A percentile compares a stretch with the other conserved stretches of the same genome.
Conservation (phyloP, 2,329 filamentous ascomycete genomes). For the Trichoderma sp. region DNA sequence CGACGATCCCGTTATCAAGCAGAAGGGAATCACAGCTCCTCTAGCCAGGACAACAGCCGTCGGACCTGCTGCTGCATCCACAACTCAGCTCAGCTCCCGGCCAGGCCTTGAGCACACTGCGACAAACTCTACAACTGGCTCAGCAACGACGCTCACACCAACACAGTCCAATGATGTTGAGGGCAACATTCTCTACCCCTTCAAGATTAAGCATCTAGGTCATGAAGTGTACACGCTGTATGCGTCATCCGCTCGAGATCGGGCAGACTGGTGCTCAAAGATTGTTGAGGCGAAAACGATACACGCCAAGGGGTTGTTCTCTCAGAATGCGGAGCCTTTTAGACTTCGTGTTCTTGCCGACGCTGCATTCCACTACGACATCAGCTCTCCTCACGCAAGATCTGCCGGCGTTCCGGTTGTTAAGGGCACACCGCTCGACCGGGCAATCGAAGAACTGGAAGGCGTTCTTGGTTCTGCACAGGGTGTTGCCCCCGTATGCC, state of each 20-base stretch:
- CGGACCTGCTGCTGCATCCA: slow-evolving; percentile 59
- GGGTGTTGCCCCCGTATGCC: slow-evolving; percentile 75
- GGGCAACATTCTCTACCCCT: slow-evolving; percentile 86
- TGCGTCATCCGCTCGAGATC: slow-evolving; percentile 71
- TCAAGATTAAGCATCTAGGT: slow-evolving; percentile 93
- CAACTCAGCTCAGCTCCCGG: slow-evolving; percentile 58
- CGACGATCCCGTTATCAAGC: slow-evolving; percentile 86
- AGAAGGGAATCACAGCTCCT: slow-evolving; percentile 70
- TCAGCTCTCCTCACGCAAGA: slow-evolving; percentile 58
- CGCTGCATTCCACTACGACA: slow-evolving; percentile 82
- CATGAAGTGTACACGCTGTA: slow-evolving; percentile 92
- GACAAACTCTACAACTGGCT: slow-evolving; percentile 66
- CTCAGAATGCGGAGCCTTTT: slow-evolving; percentile 96
- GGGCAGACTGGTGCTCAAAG: slow-evolving; percentile 88
- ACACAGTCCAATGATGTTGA: slow-evolving; percentile 66
- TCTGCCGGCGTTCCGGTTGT: slow-evolving; percentile 76
- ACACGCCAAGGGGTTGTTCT: slow-evolving; percentile 83
- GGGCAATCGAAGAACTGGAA: slow-evolving; percentile 88
- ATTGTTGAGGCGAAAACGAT: slow-evolving; percentile 94
- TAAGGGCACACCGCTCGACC: slow-evolving; percentile 85
- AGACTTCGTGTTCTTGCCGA: slow-evolving; percentile 88
- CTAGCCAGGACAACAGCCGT: slow-evolving; percentile 61
- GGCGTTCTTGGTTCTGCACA: slow-evolving; percentile 69
- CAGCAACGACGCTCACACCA: slow-evolving; percentile 45
- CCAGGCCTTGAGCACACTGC: slow-evolving; percentile 67